Conservation (phyloP, 1,139 yeast genomes). For the Saccharomyces hybrid region DNA sequence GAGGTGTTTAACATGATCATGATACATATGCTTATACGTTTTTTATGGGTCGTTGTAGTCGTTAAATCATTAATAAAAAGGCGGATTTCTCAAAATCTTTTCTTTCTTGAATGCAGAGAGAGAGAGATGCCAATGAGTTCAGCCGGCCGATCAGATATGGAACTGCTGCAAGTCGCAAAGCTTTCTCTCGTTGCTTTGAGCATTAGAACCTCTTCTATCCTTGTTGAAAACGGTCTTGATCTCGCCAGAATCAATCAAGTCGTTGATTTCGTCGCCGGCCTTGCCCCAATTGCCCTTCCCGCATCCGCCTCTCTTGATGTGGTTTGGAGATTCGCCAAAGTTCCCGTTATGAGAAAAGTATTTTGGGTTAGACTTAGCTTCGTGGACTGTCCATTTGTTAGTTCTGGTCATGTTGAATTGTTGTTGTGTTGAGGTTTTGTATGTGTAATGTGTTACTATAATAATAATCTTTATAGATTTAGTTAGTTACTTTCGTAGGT, state of each 20-base stretch:
- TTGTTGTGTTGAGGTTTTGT: slow-evolving; percentile 5
- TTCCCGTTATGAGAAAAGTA: slow-evolving; percentile 74
- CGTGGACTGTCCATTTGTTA: slow-evolving; percentile 66
- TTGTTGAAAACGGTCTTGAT: slow-evolving; percentile 35
- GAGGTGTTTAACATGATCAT: background rate
- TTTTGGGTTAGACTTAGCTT: slow-evolving; percentile 51
- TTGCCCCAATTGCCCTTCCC: slow-evolving; percentile 76
- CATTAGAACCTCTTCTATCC: slow-evolving; percentile 41
- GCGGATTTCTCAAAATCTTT: background rate
- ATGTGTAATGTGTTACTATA: background rate
- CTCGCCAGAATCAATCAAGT: slow-evolving; percentile 38
- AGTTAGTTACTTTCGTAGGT: background rate
- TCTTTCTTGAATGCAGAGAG: background rate
- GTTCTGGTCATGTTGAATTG: slow-evolving; percentile 64
- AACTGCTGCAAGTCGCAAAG: slow-evolving; percentile 28
- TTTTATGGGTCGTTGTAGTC: background rate
- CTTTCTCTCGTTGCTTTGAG: slow-evolving; percentile 34
- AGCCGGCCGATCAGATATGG: slow-evolving; percentile 7
- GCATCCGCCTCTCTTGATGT: slow-evolving; percentile 76
- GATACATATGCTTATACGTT: background rate
- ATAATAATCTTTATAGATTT: background rate
- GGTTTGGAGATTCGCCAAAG: slow-evolving; percentile 58
- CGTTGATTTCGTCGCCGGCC: slow-evolving; percentile 59
- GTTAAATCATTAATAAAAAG: slow-evolving; percentile 1
- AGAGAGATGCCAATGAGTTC: background rate